Evolutionary conservation across 2,329 filamentous ascomycete species (phyloP), one percentile per base, ranked within the genome.

Genomic region (Paracamarosporium sp.): DNA sequence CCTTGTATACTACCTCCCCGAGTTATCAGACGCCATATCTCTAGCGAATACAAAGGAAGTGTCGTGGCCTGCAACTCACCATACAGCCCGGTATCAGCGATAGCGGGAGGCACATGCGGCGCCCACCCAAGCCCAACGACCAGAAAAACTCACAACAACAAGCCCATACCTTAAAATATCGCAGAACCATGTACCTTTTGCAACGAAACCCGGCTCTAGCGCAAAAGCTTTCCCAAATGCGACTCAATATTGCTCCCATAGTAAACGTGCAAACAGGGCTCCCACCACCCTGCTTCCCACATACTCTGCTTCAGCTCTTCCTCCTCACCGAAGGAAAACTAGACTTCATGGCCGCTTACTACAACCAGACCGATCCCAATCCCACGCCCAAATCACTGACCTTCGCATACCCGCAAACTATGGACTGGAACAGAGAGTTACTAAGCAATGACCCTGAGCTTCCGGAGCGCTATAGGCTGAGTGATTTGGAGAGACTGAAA

Each of bases 321-420:
- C 86, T 92, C 30, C 83, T 93, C 35, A 92, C 88, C 15, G 88
- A 90, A 72, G 77, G 77, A 28, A 82, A 93, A 76, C 86, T 92
- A 53, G 90, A 93, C 77, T 79, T 80, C 53, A 82, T 93, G 38
- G 90, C 90, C 3, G 79, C 83, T 63, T 91, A 90, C 77, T 93
- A 92, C 79, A 88, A 90, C 78, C 90, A 93, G 78, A 82, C 82
- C 56, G 85, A 82, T 20, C 51, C 51, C 1, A 11, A 28, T 9
- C 24, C 51, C 2, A n/a, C 22, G 5, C 33, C 33, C 33, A 50
- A 41, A 41, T 35, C 31, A 11, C 51, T 66, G 11, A 65, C 61
- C 4, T 63, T 73, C 48, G 80, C 84, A 59, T 93, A 93, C 72
- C 90, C 90, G 0, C 87, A 86, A 63, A 86, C 85, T n/a, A 84